A percentile compares a stretch with the other conserved stretches of the same genome.
Conservation (phyloP, 352 stramenopile genomes). For the Globisporangium paddicum region DNA sequence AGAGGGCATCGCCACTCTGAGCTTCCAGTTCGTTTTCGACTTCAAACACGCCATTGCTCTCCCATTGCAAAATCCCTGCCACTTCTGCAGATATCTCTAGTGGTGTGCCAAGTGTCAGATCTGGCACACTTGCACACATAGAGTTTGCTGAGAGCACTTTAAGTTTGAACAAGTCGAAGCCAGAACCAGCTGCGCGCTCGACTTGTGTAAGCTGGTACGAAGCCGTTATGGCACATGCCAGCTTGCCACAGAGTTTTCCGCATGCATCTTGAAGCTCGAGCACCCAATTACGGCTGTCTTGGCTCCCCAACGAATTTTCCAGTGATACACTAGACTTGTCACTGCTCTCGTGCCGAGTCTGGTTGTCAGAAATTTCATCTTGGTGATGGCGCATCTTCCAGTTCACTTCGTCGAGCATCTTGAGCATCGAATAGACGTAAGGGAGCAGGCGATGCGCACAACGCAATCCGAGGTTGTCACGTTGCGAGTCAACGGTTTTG, state of each 20-base stretch:
- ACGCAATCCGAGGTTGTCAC: conserved; percentile 7
- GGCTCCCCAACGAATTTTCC: not conserved
- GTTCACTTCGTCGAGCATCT: conserved; percentile 57
- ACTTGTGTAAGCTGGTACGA: not conserved
- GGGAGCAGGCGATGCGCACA: conserved; percentile 36
- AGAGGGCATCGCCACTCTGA: not conserved
- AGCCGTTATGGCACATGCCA: conserved; percentile 14
- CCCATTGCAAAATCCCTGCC: conserved; percentile 34
- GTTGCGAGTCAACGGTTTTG: not conserved
- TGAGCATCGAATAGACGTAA: conserved; percentile 37
- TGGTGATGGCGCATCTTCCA: conserved; percentile 35
- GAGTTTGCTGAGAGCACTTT: not conserved
- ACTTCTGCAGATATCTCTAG: not conserved
- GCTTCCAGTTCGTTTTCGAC: conserved; percentile 40
- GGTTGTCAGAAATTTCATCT: conserved; percentile 16
- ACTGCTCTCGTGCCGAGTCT: conserved; percentile 16
- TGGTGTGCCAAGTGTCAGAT: not conserved
- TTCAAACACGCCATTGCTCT: conserved; percentile 43
- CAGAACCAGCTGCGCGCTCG: not conserved
- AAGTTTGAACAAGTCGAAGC: not conserved
- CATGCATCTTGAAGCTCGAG: conserved; percentile 40
- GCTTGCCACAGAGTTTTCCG: conserved; percentile 41
- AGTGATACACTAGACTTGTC: not conserved
- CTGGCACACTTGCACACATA: not conserved
- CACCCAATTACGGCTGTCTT: conserved; percentile 29